Evolutionary conservation across 768 basidiomycete genomes (phyloP).

Genomic region (Amanita rimosa): DNA sequence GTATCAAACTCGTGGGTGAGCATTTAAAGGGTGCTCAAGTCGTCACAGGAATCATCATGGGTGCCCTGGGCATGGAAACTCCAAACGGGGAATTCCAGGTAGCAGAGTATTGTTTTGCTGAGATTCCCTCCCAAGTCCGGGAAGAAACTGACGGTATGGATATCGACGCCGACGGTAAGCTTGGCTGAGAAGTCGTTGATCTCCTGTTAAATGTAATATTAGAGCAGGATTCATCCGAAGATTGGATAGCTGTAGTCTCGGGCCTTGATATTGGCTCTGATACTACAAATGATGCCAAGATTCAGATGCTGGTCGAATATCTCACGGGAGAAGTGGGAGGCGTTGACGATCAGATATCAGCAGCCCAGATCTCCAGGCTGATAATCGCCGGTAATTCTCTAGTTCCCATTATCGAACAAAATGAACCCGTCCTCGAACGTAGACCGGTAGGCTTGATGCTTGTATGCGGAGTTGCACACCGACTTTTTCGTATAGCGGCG

Average conservation of each 20-base stretch:
- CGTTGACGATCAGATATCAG: constrained; percentile 46
- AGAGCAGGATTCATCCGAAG: constrained; percentile 24
- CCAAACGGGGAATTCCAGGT: constrained; percentile 88
- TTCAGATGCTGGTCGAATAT: constrained; percentile 86
- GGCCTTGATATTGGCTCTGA: constrained; percentile 71
- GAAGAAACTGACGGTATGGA: constrained; percentile 19
- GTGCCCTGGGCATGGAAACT: constrained; percentile 86
- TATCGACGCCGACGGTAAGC: constrained; percentile 68
- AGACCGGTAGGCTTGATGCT: constrained; percentile 38
- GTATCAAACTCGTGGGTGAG: constrained; percentile 80
- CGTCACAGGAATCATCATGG: constrained; percentile 89
- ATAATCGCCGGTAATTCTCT: constrained; percentile 89
- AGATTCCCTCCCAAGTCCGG: constrained; percentile 56
- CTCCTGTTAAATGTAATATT: constrained; percentile 1
- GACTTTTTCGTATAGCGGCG: constrained; percentile 34
- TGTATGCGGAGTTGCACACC: background rate
- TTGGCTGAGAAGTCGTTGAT: background rate
- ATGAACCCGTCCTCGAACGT: constrained; percentile 23
- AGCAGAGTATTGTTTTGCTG: constrained; percentile 78
- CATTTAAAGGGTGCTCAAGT: constrained; percentile 46
- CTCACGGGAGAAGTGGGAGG: constrained; percentile 78
- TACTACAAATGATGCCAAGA: constrained; percentile 54
- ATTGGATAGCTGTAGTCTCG: constrained; percentile 80
- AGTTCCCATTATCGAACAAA: constrained; percentile 17
- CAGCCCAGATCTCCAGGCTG: constrained; percentile 70